A percentile compares a stretch with the other conserved stretches of the same genome.
Conservation (phyloP, 2,329 filamentous ascomycete genomes). For the Aureobasidium vineae region DNA sequence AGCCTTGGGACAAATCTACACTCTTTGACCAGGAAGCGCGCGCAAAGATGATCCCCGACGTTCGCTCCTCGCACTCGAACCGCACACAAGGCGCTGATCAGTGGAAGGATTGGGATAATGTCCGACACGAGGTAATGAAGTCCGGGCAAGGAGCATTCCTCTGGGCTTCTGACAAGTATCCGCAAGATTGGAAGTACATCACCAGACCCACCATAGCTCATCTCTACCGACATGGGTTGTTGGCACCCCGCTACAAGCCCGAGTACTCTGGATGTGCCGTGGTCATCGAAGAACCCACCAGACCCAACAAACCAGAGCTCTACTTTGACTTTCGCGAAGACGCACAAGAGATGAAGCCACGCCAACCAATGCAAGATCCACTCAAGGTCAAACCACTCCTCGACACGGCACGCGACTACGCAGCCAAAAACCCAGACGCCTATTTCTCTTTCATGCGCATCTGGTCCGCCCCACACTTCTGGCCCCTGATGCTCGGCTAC, state of each 20-base stretch:
- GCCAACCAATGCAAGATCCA: conserved; percentile 38
- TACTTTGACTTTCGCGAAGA: conserved; percentile 46
- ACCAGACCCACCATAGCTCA: conserved; percentile 46
- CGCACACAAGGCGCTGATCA: conserved; percentile 36
- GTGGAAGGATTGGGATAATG: conserved; percentile 41
- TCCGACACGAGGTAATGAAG: conserved; percentile 29
- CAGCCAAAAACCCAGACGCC: conserved; percentile 32
- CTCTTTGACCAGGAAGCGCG: conserved; percentile 46
- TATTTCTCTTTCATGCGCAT: conserved; percentile 48
- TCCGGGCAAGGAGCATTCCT: background rate
- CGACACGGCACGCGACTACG: conserved; percentile 37
- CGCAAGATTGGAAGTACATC: conserved; percentile 29
- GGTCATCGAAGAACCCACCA: conserved; percentile 41
- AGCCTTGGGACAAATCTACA: conserved; percentile 38
- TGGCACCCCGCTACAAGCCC: conserved; percentile 38
- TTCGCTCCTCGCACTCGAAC: conserved; percentile 42
- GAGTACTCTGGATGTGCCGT: conserved; percentile 42
- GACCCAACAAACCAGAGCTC: conserved; percentile 41
- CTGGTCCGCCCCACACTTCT: conserved; percentile 53
- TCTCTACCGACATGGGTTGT: conserved; percentile 50
- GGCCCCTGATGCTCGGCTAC: conserved; percentile 48
- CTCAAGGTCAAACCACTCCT: conserved; percentile 39
- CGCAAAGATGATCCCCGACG: conserved; percentile 41
- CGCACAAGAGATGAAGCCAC: conserved; percentile 32
- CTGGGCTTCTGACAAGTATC: conserved; percentile 31